Percentiles rank a stretch among this genome's conserved stretches.
These are phyloP conservation scores for Arachnomyces sp. DNA, from an alignment of 2,329 filamentous ascomycete species.

Conservation along the genomic window DNA sequence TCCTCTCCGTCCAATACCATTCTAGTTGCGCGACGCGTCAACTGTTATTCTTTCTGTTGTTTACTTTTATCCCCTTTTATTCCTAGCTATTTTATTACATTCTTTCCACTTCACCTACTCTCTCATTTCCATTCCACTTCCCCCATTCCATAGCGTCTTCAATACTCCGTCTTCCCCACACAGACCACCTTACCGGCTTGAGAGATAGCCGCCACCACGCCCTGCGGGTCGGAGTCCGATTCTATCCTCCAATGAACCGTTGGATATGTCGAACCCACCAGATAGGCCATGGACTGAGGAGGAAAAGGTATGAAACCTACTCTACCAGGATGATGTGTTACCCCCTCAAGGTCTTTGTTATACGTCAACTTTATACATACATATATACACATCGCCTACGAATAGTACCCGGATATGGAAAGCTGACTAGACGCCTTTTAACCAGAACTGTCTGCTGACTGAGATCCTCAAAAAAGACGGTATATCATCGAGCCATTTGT, in stretches of 20 bases:
- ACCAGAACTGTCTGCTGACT: slow-evolving; percentile 33
- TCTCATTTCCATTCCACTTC: slow-evolving; percentile 6
- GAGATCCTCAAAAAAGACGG: slow-evolving; percentile 35
- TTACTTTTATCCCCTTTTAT: too few relatives aligned
- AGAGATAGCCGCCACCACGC: slow-evolving; percentile 4
- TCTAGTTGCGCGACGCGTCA: slow-evolving; percentile 12
- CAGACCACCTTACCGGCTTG: not conserved
- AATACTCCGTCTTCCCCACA: not conserved
- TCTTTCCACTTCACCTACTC: slow-evolving; percentile 10
- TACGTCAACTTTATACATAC: too few relatives aligned
- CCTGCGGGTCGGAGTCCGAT: not conserved
- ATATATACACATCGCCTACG: too few relatives aligned
- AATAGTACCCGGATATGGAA: too few relatives aligned
- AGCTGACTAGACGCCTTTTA: slow-evolving; percentile 1
- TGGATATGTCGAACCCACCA: slow-evolving; percentile 38
- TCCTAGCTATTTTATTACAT: slow-evolving; percentile 1
- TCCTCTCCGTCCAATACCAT: slow-evolving; percentile 4
- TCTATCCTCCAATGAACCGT: slow-evolving; percentile 26
- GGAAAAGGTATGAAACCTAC: slow-evolving; percentile 33
- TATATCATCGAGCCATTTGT: slow-evolving; percentile 29
- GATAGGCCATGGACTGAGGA: slow-evolving; percentile 39
- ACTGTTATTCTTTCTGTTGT: too few relatives aligned
- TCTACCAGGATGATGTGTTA: not conserved
- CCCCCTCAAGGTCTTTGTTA: too few relatives aligned
- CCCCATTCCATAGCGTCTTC: not conserved